Conservation (phyloP, 148 eudicot species). For the Diospyros kaki region DNA sequence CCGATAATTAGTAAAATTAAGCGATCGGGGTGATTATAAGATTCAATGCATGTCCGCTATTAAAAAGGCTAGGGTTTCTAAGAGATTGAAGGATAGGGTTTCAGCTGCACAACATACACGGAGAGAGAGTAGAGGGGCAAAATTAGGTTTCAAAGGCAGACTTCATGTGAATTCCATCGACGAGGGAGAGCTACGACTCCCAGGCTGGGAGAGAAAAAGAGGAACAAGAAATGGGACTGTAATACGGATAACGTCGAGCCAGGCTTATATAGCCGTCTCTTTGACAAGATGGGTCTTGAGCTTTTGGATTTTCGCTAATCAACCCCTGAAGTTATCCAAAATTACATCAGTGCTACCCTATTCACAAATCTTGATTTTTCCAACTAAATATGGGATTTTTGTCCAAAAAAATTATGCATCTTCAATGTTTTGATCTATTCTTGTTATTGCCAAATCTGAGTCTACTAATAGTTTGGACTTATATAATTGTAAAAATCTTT, state of each 20-base stretch:
- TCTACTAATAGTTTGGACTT: no score
- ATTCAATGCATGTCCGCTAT: neutral
- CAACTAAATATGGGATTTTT: no score
- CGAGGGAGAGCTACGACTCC: neutral
- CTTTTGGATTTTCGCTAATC: neutral
- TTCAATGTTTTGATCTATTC: no score
- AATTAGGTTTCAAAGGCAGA: no score
- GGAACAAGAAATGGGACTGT: neutral
- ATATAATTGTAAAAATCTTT: no score
- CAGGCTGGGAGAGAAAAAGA: neutral
- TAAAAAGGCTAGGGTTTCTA: neutral
- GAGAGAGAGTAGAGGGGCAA: neutral
- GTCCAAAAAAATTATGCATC: no score
- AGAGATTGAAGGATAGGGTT: neutral
- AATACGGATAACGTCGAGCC: neutral
- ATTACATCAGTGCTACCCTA: neutral
- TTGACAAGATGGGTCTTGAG: no score
- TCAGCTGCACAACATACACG: neutral
- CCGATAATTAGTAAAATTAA: no score
- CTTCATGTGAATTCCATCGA: no score
- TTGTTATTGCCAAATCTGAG: no score
- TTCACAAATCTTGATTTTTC: no score
- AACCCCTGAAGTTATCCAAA: neutral
- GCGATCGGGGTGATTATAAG: no score
- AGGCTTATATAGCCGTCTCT: conserved; percentile 2